Conservation (phyloP, 1,139 yeast genomes). For the Hansenula sp. region DNA sequence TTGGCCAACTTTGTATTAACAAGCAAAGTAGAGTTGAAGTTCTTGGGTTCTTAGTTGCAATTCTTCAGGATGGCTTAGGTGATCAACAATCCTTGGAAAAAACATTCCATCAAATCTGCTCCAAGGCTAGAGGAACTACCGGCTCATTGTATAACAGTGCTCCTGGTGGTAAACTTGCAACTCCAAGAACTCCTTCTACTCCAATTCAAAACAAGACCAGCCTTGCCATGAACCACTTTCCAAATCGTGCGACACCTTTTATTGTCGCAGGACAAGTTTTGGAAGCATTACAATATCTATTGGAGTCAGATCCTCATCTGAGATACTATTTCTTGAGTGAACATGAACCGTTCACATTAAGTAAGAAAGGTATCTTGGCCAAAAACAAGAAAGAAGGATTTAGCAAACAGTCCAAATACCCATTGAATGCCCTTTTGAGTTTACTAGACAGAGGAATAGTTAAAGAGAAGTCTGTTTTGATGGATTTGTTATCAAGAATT, state of each 20-base stretch:
- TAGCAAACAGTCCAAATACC: constrained; percentile 51
- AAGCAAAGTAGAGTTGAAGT: constrained; percentile 78
- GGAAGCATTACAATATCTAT: constrained; percentile 68
- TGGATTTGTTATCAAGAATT: constrained; percentile 74
- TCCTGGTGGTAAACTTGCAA: constrained; percentile 18
- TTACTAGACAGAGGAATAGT: constrained; percentile 61
- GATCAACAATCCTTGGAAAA: constrained; percentile 61
- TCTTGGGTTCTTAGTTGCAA: constrained; percentile 61
- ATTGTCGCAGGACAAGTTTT: constrained; percentile 73
- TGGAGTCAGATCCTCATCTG: constrained; percentile 65
- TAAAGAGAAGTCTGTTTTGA: constrained; percentile 65
- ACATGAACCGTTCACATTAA: constrained; percentile 59
- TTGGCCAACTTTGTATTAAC: constrained; percentile 66
- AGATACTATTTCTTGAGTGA: constrained; percentile 77
- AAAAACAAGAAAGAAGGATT: constrained; percentile 33
- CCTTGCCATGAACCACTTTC: constrained; percentile 33
- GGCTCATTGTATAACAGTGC: constrained; percentile 7
- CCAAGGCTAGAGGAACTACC: constrained; percentile 26
- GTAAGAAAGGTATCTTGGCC: constrained; percentile 34
- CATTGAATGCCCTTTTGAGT: constrained; percentile 64
- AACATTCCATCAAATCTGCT: constrained; percentile 55
- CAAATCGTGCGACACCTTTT: constrained; percentile 62
- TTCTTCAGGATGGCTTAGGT: constrained; percentile 68
- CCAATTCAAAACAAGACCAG: constrained; percentile 12
- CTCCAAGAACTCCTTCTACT: constrained; percentile 18